phyloP scores from a whole-genome alignment of 2,329 filamentous ascomycete genomes.

The Venturia oleaginea region DNA sequence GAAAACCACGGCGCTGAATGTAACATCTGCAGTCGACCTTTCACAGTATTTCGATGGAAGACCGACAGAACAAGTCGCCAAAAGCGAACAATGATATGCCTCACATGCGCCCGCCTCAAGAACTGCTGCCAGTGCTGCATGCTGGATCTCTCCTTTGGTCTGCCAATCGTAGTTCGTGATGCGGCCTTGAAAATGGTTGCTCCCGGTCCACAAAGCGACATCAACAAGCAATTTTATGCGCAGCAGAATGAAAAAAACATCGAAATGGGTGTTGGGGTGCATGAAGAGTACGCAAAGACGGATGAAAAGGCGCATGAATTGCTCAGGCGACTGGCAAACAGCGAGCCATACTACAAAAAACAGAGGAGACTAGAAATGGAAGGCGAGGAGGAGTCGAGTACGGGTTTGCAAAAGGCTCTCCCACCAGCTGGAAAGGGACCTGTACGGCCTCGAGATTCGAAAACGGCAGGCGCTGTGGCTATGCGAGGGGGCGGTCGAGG shows the following conservation, averaged over 20 bases:
- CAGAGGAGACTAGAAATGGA: conserved; percentile 63
- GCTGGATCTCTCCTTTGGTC: conserved; percentile 90
- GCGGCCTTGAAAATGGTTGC: conserved; percentile 97
- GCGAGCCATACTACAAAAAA: conserved; percentile 91
- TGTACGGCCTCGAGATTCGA: conserved; percentile 62
- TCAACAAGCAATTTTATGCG: conserved; percentile 96
- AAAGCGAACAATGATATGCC: conserved; percentile 89
- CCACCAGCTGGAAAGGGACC: conserved; percentile 45
- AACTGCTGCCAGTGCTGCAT: conserved; percentile 99
- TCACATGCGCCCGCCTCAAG: conserved; percentile 93
- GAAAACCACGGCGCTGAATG: conserved; percentile 77
- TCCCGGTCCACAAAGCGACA: conserved; percentile 79
- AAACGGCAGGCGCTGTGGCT: conserved; percentile 31
- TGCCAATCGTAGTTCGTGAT: conserved; percentile 91
- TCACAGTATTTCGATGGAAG: conserved; percentile 93
- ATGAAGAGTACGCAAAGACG: conserved; percentile 91
- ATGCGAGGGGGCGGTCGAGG: conserved; percentile 39
- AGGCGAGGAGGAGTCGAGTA: conserved; percentile 34
- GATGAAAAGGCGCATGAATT: conserved; percentile 94
- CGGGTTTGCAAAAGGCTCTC: conserved; percentile 33
- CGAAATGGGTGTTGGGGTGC: conserved; percentile 70
- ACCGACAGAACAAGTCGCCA: conserved; percentile 83
- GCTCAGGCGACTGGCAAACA: conserved; percentile 73
- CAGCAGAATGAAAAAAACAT: conserved; percentile 95
- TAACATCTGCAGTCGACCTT: conserved; percentile 80